phyloP scores from a whole-genome alignment of 805 yeast genomes.

The Helenozyma baotianmanensis region DNA sequence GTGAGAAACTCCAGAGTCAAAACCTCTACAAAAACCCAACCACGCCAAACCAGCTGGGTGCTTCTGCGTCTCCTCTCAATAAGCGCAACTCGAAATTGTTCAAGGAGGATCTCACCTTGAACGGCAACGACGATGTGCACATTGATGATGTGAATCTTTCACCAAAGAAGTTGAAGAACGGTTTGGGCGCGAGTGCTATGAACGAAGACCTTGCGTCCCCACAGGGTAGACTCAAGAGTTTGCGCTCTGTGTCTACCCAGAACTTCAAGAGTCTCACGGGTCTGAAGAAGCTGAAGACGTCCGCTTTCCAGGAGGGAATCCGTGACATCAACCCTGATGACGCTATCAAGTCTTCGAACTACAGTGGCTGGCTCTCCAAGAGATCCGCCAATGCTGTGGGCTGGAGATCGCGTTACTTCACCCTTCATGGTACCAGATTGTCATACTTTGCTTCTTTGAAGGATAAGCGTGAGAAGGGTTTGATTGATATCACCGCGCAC shows the following conservation, averaged over 20 bases:
- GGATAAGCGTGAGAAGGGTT: slow-evolving; percentile 83
- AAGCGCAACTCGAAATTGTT: slow-evolving; percentile 7
- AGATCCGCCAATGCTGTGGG: slow-evolving; percentile 73
- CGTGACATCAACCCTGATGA: slow-evolving; percentile 69
- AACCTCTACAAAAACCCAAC: slow-evolving; percentile 2
- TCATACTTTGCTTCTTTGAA: slow-evolving; percentile 78
- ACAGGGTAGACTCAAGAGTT: slow-evolving; percentile 39
- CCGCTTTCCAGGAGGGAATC: slow-evolving; percentile 87
- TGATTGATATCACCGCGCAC: slow-evolving; percentile 94
- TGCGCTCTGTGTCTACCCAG: slow-evolving; percentile 52
- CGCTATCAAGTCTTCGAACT: slow-evolving; percentile 69
- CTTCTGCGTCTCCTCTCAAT: background rate
- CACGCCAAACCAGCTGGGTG: slow-evolving; percentile 1
- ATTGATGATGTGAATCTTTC: slow-evolving; percentile 30
- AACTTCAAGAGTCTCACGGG: slow-evolving; percentile 43
- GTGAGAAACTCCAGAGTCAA: slow-evolving; percentile 10
- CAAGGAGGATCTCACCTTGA: slow-evolving; percentile 7
- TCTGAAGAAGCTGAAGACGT: slow-evolving; percentile 57
- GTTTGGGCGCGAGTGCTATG: slow-evolving; percentile 21
- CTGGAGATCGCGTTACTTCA: slow-evolving; percentile 85
- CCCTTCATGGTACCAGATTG: slow-evolving; percentile 86
- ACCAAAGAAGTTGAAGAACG: slow-evolving; percentile 29
- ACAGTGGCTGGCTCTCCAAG: slow-evolving; percentile 95
- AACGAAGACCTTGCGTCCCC: slow-evolving; percentile 24
- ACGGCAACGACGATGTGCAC: slow-evolving; percentile 24